Base-by-base conservation (phyloP, 1,284 basidiomycete species). In the Apiotrichum siamense region DNA sequence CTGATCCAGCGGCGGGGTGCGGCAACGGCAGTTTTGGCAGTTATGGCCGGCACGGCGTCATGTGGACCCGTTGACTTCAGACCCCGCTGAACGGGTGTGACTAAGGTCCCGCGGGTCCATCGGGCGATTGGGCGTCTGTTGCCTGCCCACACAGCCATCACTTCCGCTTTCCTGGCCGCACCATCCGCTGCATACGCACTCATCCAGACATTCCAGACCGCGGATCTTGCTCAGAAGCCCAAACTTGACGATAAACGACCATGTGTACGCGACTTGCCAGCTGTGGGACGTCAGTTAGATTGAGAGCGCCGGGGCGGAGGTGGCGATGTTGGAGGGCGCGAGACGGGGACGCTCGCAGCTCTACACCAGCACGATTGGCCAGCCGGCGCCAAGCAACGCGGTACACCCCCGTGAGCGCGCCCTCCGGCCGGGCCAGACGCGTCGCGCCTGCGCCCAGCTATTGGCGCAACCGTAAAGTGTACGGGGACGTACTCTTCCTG, bases 191-290 rank as follows among this genome's bases (percentile, higher is more conserved):
- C 11, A 17, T 13, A 69, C 69, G 39, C 46, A 72, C 70, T 72
- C 70, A 52, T 67, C 63, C 7, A 67, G 37, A 43, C 55, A 58
- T 40, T 69, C 66, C 9, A 72, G 52, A 17, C 58, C 55, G 15
- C 55, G 49, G 33, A 72, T 69, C 31, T 60, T 54, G 36, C 52
- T 49, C 15, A 55, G 31, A 31, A 63, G 44, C n/a, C 63, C 63
- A 55, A 72, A 72, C 52, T 69, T 70, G 50, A 61, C 49, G 32
- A 71, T 69, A 52, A 72, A 72, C 25, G 65, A 64, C 70, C 70
- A 72, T 13, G 61, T 58, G 46, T 71, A 72, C 4, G 69, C 64
- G 21, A 70, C 66, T 57, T 72, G 69, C 70, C 70, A 72, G 52
- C 70, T 72, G 50, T 29, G 50, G 23, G 18, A n/a, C n/a, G 44